Evolutionary conservation across 2,329 filamentous ascomycete species (phyloP).

Genomic region (Hypoxylon sp.): DNA sequence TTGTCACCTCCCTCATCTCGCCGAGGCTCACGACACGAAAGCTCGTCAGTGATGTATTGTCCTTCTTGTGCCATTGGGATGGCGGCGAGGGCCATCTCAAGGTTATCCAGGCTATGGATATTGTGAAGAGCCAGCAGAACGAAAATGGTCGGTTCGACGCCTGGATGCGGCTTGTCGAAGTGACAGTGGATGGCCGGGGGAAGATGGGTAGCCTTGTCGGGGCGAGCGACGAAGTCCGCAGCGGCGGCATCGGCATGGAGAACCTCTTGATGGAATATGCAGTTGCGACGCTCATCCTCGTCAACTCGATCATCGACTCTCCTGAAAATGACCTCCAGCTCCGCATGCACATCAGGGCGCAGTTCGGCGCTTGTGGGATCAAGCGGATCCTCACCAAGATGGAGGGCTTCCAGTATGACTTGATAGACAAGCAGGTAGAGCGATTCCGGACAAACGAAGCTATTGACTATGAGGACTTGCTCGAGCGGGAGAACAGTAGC

Average conservation of each 20-base stretch:
- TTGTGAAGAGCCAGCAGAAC: conserved; percentile 84
- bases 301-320: conserved; percentile 96
- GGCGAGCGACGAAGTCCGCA: conserved; percentile 94
- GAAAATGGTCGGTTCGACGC: conserved; percentile 97
- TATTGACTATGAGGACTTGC: conserved; percentile 97
- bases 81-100: conserved; percentile 86
- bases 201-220: conserved; percentile 99
- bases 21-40: conserved; percentile 91
- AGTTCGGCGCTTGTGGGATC: conserved; percentile 95
- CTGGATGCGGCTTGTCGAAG: conserved; percentile 98
- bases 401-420: conserved; percentile 97
- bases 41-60: conserved; percentile 93
- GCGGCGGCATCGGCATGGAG: conserved; percentile 97
- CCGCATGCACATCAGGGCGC: conserved; percentile 91
- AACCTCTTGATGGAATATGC: conserved; percentile 99
- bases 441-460: conserved; percentile 92
- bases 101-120: conserved; percentile 91
- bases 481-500: conserved; percentile 89
- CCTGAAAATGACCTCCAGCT: conserved; percentile 88
- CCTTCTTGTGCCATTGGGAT: conserved; percentile 96
- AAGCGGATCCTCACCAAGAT: conserved; percentile 95
- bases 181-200: conserved; percentile 93
- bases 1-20: conserved; percentile 87
- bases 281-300: conserved; percentile 89
- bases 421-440: conserved; percentile 98